Conservation (phyloP, 805 yeast genomes). For the Metschnikowia vanudenii region DNA sequence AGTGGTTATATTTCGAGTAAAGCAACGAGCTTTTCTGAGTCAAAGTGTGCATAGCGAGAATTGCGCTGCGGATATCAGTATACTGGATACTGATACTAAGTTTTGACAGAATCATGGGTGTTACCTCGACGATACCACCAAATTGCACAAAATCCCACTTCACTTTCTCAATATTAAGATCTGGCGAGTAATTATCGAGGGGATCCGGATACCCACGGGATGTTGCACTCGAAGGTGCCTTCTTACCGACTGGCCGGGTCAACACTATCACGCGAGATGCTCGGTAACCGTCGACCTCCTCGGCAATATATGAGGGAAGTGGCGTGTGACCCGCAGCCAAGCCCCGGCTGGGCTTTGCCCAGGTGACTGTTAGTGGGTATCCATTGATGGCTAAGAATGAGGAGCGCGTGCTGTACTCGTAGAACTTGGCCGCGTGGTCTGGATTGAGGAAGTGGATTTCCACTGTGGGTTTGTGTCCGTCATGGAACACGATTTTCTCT, state of each 20-base stretch:
- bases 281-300: slow-evolving; percentile 39
- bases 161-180: slow-evolving; percentile 46
- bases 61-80: slow-evolving; percentile 57
- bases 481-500: slow-evolving; percentile 44
- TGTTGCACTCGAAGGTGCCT: background rate
- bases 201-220: slow-evolving; percentile 44
- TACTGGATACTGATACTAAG: slow-evolving; percentile 61
- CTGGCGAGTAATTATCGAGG: slow-evolving; percentile 36
- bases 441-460: slow-evolving; percentile 53
- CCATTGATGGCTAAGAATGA: slow-evolving; percentile 65
- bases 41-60: slow-evolving; percentile 45
- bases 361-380: slow-evolving; percentile 41
- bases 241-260: slow-evolving; percentile 19
- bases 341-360: slow-evolving; percentile 34
- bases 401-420: slow-evolving; percentile 45
- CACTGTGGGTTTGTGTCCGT: slow-evolving; percentile 21
- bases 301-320: slow-evolving; percentile 24
- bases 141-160: slow-evolving; percentile 50
- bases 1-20: slow-evolving; percentile 46
- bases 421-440: slow-evolving; percentile 54
- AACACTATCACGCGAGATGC: slow-evolving; percentile 57
- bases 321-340: slow-evolving; percentile 19
- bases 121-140: slow-evolving; percentile 61
- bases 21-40: slow-evolving; percentile 13
- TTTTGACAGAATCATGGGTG: slow-evolving; percentile 66